Base-by-base conservation (phyloP, 1,139 yeast species). In the Saccharomycopsis phalli region DNA sequence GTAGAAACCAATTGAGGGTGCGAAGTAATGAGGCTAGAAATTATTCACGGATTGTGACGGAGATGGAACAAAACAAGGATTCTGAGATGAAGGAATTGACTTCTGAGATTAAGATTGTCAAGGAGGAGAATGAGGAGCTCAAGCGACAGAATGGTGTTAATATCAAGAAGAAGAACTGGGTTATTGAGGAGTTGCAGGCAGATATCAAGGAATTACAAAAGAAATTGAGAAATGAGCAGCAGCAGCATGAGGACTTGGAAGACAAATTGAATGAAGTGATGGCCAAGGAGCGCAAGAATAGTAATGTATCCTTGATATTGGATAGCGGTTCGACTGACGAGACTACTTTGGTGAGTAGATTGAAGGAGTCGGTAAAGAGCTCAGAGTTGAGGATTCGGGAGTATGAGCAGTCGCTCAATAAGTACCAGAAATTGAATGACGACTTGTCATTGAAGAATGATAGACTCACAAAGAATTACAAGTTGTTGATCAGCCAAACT, bases 1-100 rank as follows among this genome's bases (percentile, higher is more conserved):
- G 83, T 4, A 72, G 86, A 47, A 70, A 73, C 34, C 67, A 77
- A 57, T 61, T 88, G 6, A 91, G 80, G 52, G 95, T 87, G 50
- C 72, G 94, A 48, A 75, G 81, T 1, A 67, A 88, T 37, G 97
- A 91, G 59, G 68, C 87, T 0, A 66, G 78, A 3, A 76, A 86
- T 0, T 71, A 86, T 60, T 70, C 94, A 49, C 65, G 84, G 47
- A 59, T 86, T 30, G 56, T 86, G 20, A 58, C 74, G 35, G 95
- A 84, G 35, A 69, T 74, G 4, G 91, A 86, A 50, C 78, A 74
- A 36, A 69, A 66, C 36, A 70, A 74, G 40, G 72, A 69, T 33
- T 50, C 54, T 4, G 71, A 72, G 44, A 61, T 72, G 10, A 59
- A 60, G 31, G 77, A 73, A 31, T 53, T 74, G 16, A 66, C 60